Conservation (phyloP, 2,329 filamentous ascomycete species). For the Cryphonectria japonica region DNA sequence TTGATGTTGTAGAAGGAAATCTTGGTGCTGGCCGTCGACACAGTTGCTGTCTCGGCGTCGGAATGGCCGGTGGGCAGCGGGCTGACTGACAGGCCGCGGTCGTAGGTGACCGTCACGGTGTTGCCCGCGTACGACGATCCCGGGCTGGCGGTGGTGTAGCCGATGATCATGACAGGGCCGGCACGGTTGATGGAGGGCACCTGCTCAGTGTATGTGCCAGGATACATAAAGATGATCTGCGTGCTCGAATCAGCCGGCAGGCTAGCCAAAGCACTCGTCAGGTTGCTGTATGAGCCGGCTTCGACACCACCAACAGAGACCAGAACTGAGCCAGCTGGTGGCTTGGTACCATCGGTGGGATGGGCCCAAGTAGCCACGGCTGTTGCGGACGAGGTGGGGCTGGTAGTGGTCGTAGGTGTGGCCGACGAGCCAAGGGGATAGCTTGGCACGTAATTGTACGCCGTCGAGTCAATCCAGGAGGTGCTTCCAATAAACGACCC, state of each 20-base stretch:
- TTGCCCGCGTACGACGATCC: constrained; percentile 55
- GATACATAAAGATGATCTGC: constrained; percentile 43
- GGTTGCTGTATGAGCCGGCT: constrained; percentile 35
- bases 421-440: constrained; percentile 34
- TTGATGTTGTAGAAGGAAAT: constrained; percentile 63
- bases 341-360: constrained; percentile 46
- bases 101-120: constrained; percentile 55
- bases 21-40: constrained; percentile 43
- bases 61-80: constrained; percentile 34
- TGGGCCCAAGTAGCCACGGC: constrained; percentile 38
- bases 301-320: constrained; percentile 41
- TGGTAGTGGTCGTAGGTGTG: constrained; percentile 31
- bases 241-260: constrained; percentile 31
- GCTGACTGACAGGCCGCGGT: constrained; percentile 36
- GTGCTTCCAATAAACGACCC: constrained; percentile 45
- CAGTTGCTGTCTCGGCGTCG: constrained; percentile 52
- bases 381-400: constrained; percentile 34
- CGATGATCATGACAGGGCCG: constrained; percentile 38
- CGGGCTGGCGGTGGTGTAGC: constrained; percentile 51
- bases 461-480: constrained; percentile 46
- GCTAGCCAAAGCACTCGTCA: constrained; percentile 38
- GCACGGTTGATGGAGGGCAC: constrained; percentile 29
- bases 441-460: constrained; percentile 44
- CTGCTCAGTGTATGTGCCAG: constrained; percentile 30
- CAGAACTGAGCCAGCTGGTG: constrained; percentile 46